Percentiles rank a stretch among this genome's conserved stretches.
phyloP scores from a whole-genome alignment of 2,329 filamentous ascomycete species.

The Sarocladium brachiariae region DNA sequence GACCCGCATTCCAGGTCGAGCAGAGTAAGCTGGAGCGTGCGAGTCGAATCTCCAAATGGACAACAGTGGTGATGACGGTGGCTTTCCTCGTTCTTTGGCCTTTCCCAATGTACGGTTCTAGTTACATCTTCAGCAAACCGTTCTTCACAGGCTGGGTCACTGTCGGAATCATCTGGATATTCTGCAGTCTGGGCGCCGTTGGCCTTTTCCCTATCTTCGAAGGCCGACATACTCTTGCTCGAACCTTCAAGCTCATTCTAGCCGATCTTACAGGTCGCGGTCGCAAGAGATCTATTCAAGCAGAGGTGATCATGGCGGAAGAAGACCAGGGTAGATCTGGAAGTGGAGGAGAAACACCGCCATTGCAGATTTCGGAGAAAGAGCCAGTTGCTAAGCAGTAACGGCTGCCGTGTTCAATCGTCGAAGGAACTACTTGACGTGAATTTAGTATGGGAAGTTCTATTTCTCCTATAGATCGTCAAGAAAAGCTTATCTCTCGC shows the following conservation, averaged over 20 bases:
- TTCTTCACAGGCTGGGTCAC: slow-evolving; percentile 73
- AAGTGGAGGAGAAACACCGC: not conserved
- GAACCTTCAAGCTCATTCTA: slow-evolving; percentile 14
- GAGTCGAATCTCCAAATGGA: slow-evolving; percentile 37
- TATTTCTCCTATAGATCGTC: no score
- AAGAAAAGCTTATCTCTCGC: no score
- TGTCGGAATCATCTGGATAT: slow-evolving; percentile 46
- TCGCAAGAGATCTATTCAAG: not conserved
- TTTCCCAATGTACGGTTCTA: slow-evolving; percentile 80
- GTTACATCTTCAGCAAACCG: slow-evolving; percentile 53
- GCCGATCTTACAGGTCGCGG: slow-evolving; percentile 11
- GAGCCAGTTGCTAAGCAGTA: not conserved
- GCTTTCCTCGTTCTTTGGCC: slow-evolving; percentile 78
- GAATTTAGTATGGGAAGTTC: no score
- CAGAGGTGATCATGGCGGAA: slow-evolving; percentile 9
- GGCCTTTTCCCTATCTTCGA: slow-evolving; percentile 79
- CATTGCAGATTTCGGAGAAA: not conserved
- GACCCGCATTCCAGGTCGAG: slow-evolving; percentile 34
- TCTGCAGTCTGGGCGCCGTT: slow-evolving; percentile 65
- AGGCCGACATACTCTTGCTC: slow-evolving; percentile 52
- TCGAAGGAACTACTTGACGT: no score
- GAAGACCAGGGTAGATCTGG: not conserved
- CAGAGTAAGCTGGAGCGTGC: slow-evolving; percentile 46
- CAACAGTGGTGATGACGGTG: slow-evolving; percentile 44
- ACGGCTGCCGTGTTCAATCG: no score